These are phyloP conservation scores for Coffea humblotiana DNA, from an alignment of 305 asterid species.

Conservation along the genomic window DNA sequence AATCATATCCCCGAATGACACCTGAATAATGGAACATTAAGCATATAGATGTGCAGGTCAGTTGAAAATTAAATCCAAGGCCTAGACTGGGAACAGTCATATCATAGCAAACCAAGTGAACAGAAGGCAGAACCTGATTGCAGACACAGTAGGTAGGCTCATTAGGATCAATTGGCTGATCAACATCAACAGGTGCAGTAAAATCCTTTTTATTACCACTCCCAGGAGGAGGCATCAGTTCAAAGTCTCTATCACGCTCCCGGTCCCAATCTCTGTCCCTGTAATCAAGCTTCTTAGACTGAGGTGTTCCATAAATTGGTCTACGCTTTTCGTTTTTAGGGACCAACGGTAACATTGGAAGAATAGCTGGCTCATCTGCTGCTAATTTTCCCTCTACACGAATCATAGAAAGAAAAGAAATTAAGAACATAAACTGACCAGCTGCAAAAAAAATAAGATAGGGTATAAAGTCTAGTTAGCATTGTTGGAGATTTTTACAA, in stretches of 20 bases:
- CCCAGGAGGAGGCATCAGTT: slow-evolving; percentile 94
- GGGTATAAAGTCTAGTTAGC: not conserved
- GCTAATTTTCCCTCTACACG: slow-evolving; percentile 86
- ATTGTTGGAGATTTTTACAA: not conserved
- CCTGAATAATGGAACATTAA: slow-evolving; percentile 40
- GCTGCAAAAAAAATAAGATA: not conserved
- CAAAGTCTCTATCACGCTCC: slow-evolving; percentile 91
- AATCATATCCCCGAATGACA: slow-evolving; percentile 98
- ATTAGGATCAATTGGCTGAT: slow-evolving; percentile 91
- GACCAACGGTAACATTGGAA: slow-evolving; percentile 80
- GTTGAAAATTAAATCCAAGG: slow-evolving; percentile 5
- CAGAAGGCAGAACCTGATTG: slow-evolving; percentile 64
- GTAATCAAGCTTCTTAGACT: slow-evolving; percentile 70
- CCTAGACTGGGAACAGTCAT: not conserved
- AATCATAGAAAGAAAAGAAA: slow-evolving; percentile 15
- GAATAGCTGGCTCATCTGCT: slow-evolving; percentile 81
- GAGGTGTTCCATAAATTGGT: slow-evolving; percentile 56
- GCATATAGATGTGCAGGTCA: not conserved
- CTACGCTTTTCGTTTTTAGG: slow-evolving; percentile 77
- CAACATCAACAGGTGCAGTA: slow-evolving; percentile 66
- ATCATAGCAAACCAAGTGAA: slow-evolving; percentile 5
- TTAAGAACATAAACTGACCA: not conserved
- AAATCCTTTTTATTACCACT: slow-evolving; percentile 56
- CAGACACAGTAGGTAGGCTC: slow-evolving; percentile 98
- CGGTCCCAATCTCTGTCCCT: slow-evolving; percentile 89